These are phyloP conservation scores for Spongiforma sp. DNA, from an alignment of 1,284 basidiomycete species.

Conservation along the genomic window DNA sequence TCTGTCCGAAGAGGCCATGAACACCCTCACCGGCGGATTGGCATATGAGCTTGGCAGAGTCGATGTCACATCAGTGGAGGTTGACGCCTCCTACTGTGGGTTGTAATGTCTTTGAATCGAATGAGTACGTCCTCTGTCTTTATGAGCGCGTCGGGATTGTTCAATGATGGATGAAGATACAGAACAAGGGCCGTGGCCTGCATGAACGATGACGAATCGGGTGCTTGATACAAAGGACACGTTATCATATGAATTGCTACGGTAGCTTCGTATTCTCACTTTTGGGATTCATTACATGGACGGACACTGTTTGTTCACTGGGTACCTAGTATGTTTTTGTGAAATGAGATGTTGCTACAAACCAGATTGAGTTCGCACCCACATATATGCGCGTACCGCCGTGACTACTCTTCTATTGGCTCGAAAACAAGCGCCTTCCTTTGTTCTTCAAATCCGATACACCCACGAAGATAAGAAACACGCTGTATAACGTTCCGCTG, in stretches of 20 bases:
- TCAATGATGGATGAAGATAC: constrained; percentile 2
- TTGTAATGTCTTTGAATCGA: constrained; percentile 12
- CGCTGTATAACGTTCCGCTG: constrained; percentile 51
- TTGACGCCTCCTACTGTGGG: constrained; percentile 32
- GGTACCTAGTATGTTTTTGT: too few relatives aligned
- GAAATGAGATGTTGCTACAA: too few relatives aligned
- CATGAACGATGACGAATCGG: background rate
- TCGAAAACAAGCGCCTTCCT: too few relatives aligned
- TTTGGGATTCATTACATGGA: too few relatives aligned
- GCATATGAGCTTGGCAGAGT: constrained; percentile 36
- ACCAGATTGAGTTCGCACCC: too few relatives aligned
- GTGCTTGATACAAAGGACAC: background rate
- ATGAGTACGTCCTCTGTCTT: background rate
- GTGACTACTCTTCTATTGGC: too few relatives aligned
- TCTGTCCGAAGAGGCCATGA: constrained; percentile 42
- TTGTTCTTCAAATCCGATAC: constrained; percentile 25
- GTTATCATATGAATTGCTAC: too few relatives aligned
- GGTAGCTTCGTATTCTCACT: too few relatives aligned
- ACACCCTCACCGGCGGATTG: constrained; percentile 37
- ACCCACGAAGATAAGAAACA: constrained; percentile 35
- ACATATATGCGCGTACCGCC: too few relatives aligned
- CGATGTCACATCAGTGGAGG: constrained; percentile 20
- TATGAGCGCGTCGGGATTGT: background rate
- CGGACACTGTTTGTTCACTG: too few relatives aligned
- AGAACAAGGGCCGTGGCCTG: background rate